Percentiles rank a stretch among this genome's conserved stretches.
These are phyloP conservation scores for Solanum habrochaites DNA, from an alignment of 257 asterid genomes.

Conservation along the genomic window DNA sequence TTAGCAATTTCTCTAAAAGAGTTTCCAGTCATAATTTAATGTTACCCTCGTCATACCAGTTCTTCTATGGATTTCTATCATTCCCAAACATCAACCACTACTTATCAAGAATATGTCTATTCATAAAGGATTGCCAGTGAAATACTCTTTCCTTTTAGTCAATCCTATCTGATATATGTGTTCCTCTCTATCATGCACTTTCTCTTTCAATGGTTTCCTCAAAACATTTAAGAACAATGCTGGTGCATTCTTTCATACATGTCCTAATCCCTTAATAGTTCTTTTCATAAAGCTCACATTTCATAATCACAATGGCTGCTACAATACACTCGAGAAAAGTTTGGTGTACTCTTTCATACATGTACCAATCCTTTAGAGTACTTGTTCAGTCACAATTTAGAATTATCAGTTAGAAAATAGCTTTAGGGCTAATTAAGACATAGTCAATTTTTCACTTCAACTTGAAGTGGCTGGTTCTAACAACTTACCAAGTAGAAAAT, in stretches of 20 bases:
- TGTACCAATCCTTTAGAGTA: not conserved
- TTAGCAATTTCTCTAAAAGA: not conserved
- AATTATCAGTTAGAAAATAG: not conserved
- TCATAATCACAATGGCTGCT: not conserved
- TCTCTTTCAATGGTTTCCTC: not conserved
- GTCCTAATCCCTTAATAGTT: not conserved
- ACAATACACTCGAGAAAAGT: not conserved
- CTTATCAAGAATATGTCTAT: not conserved
- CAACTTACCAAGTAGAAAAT: not conserved
- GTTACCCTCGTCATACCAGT: not conserved
- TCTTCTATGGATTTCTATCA: not conserved
- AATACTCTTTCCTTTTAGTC: not conserved
- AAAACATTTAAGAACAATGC: not conserved
- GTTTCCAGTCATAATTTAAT: not conserved
- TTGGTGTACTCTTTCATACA: not conserved
- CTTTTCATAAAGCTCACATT: not conserved
- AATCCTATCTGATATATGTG: not conserved
- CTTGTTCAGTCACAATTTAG: not conserved
- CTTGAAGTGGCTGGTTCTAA: not conserved
- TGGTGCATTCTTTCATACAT: not conserved
- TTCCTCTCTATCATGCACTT: not conserved
- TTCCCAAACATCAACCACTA: not conserved
- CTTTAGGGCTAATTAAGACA: not conserved
- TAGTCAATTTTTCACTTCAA: not conserved
- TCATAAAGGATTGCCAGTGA: not conserved